Evolutionary conservation across 176 grass and related monocot genomes (phyloP).

Genomic region (Microstegium vimineum): DNA sequence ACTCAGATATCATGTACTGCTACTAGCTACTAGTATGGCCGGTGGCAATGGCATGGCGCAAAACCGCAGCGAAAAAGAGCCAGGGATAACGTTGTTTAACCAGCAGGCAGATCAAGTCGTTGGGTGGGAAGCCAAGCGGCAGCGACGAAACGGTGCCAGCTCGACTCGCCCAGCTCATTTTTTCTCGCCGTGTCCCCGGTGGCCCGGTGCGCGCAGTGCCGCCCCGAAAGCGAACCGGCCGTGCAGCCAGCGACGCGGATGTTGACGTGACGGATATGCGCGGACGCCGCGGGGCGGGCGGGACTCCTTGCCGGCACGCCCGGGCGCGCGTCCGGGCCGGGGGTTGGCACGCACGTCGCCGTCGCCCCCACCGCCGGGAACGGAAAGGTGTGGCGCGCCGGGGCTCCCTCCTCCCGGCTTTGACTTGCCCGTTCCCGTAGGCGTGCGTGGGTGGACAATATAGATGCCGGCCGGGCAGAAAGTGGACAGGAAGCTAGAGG

Average conservation of each 20-base stretch:
- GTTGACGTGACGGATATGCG: neutral
- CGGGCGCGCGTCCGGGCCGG: too few species aligned
- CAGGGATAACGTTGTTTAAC: slow-evolving; percentile 4
- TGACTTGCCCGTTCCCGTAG: slow-evolving; percentile 32
- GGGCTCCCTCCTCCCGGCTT: neutral
- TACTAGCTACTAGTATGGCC: too few species aligned
- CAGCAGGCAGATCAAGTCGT: neutral
- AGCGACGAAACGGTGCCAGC: neutral
- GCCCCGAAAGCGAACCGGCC: neutral
- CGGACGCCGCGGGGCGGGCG: too few species aligned
- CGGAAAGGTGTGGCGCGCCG: neutral
- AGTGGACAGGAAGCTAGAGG: neutral
- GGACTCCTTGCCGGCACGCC: neutral
- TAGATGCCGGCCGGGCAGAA: neutral
- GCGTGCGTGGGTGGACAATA: too few species aligned
- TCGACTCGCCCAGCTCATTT: neutral
- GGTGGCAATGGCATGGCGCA: neutral
- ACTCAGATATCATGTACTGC: neutral
- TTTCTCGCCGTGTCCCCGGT: neutral
- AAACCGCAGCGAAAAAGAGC: neutral
- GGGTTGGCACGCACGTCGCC: neutral
- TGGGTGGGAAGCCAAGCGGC: neutral
- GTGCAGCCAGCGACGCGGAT: neutral
- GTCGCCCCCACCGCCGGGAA: slow-evolving; percentile 7
- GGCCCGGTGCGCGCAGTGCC: too few species aligned